phyloP scores from a whole-genome alignment of 306 rosid species.

The Prunus mume region DNA sequence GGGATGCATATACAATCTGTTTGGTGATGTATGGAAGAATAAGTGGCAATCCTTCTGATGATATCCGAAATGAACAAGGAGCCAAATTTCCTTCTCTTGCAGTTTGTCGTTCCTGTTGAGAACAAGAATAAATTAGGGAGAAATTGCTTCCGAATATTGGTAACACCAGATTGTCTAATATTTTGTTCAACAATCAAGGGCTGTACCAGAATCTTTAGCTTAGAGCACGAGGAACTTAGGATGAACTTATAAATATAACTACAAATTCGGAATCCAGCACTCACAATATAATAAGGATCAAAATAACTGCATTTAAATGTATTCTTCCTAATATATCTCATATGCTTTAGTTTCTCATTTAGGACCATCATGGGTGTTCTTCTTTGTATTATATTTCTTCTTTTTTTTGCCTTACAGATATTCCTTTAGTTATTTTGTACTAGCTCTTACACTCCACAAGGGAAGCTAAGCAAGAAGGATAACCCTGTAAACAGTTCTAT shows the following conservation, averaged over 20 bases:
- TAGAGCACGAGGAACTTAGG: background rate
- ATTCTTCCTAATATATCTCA: background rate
- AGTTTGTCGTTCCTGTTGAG: constrained; percentile 83
- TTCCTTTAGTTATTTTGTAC: too few species aligned
- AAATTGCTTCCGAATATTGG: constrained; percentile 10
- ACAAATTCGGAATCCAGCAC: background rate
- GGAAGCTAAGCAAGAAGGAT: background rate
- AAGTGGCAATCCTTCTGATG: constrained; percentile 93
- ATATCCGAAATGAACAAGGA: constrained; percentile 85
- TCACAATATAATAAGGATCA: background rate
- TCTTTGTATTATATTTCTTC: background rate
- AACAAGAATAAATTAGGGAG: constrained; percentile 6
- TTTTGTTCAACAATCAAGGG: background rate
- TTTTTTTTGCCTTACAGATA: background rate
- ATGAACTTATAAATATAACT: background rate
- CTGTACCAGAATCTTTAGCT: background rate
- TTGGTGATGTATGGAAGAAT: constrained; percentile 76
- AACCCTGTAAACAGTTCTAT: background rate
- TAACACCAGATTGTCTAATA: background rate
- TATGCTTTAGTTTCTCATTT: background rate
- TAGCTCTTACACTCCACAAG: background rate
- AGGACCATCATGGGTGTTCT: background rate
- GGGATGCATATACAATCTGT: constrained; percentile 75
- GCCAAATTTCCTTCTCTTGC: constrained; percentile 76
- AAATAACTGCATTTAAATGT: background rate